Evolutionary conservation across 208 protist genomes (phyloP).

Genomic region (Polymyxa betae): DNA sequence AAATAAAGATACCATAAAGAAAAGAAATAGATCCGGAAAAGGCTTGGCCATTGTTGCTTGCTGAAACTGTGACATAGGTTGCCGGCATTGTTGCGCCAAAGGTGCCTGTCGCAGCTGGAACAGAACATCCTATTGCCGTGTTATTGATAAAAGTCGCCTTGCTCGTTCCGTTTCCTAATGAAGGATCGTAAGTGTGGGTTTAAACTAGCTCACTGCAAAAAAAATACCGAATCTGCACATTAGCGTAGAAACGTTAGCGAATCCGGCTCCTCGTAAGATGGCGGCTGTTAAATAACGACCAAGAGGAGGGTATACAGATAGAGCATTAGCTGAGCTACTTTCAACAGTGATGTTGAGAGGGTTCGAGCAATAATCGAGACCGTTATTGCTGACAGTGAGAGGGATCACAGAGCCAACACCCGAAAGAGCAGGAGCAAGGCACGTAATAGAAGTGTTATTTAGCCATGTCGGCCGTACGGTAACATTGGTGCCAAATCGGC

Average conservation of each 20-base stretch:
- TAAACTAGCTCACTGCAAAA: neutral
- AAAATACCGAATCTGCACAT: constrained; percentile 14
- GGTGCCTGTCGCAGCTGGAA: neutral
- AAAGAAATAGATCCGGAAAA: neutral
- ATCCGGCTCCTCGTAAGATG: neutral
- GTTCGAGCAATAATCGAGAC: neutral
- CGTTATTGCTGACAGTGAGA: neutral
- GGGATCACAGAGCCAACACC: neutral
- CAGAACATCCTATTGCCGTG: neutral
- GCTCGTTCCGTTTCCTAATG: neutral
- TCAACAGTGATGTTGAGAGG: neutral
- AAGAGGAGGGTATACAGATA: neutral
- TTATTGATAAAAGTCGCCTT: neutral
- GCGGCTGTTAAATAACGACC: neutral
- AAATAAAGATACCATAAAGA: constrained; percentile 2
- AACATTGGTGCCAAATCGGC: neutral
- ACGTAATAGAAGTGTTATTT: neutral
- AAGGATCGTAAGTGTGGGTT: neutral
- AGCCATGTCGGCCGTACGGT: neutral
- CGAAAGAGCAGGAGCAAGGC: neutral
- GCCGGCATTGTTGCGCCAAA: neutral
- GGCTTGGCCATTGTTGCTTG: constrained; percentile 26
- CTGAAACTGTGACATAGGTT: neutral
- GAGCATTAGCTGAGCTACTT: neutral
- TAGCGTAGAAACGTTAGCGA: neutral